Evolutionary conservation across 257 asterid genomes (phyloP).

Genomic region (Nicotiana undulata): DNA sequence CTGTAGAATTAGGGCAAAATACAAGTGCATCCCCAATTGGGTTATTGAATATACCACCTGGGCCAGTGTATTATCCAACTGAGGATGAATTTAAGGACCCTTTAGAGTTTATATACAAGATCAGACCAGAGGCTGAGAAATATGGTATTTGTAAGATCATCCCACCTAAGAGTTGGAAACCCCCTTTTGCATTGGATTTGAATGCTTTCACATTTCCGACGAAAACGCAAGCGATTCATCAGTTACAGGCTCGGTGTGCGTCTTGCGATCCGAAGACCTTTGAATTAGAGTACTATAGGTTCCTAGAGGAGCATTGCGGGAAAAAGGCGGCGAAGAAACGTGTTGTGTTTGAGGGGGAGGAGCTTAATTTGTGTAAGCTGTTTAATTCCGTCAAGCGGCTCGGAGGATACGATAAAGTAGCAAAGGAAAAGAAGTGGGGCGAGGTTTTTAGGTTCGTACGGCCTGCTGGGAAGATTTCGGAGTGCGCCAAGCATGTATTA

Average conservation of each 20-base stretch:
- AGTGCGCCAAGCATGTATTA: constrained; percentile 82
- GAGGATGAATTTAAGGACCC: constrained; percentile 93
- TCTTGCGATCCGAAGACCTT: constrained; percentile 85
- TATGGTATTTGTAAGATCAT: constrained; percentile 93
- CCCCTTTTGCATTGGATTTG: constrained; percentile 79
- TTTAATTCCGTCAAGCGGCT: constrained; percentile 83
- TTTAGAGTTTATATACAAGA: constrained; percentile 75
- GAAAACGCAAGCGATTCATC: constrained; percentile 89
- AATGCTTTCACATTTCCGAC: constrained; percentile 72
- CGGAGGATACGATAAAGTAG: constrained; percentile 77
- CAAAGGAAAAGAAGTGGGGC: constrained; percentile 81
- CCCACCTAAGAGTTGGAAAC: constrained; percentile 83
- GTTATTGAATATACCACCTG: constrained; percentile 59
- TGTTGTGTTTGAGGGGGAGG: constrained; percentile 76
- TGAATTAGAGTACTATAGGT: constrained; percentile 63
- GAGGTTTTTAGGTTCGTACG: constrained; percentile 70
- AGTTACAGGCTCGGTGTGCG: constrained; percentile 80
- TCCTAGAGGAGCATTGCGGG: constrained; percentile 76
- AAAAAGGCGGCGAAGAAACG: constrained; percentile 66
- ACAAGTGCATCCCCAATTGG: constrained; percentile 32
- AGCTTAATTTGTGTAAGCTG: constrained; percentile 74
- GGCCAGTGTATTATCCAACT: constrained; percentile 81
- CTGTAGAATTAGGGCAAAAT: constrained; percentile 61
- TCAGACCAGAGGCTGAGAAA: constrained; percentile 91
- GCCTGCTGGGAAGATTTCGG: constrained; percentile 55